phyloP scores from a whole-genome alignment of 1,284 basidiomycete genomes.

The Rhizoctonia solani region DNA sequence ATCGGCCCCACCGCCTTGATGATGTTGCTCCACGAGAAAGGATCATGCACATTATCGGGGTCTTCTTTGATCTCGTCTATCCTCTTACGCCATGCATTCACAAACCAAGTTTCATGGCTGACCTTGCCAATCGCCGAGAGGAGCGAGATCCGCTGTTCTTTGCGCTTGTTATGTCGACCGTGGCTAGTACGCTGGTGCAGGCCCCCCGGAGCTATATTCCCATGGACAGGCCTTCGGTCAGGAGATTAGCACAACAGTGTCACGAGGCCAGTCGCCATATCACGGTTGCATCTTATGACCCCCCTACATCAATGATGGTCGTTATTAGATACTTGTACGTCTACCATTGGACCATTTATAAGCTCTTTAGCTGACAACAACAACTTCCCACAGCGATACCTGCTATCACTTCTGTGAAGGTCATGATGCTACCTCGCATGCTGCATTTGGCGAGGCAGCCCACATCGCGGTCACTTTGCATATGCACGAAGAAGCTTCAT shows the following conservation, averaged over 20 bases:
- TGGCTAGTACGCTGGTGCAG: constrained; percentile 81
- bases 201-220: constrained; percentile 79
- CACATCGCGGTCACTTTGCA: constrained; percentile 79
- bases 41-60: constrained; percentile 74
- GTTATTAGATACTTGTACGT: constrained; percentile 82
- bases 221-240: constrained; percentile 74
- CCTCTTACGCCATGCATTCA: constrained; percentile 81
- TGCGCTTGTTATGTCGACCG: constrained; percentile 81
- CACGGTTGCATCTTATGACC: constrained; percentile 76
- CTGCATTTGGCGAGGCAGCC: constrained; percentile 78
- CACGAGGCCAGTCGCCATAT: constrained; percentile 81
- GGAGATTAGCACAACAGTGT: constrained; percentile 75
- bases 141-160: constrained; percentile 86
- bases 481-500: constrained; percentile 81
- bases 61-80: constrained; percentile 89
- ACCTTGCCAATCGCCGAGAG: constrained; percentile 73
- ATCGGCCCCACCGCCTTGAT: constrained; percentile 68
- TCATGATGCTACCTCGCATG: constrained; percentile 83
- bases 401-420: constrained; percentile 85
- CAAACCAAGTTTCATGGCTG: constrained; percentile 79
- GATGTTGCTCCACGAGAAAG: constrained; percentile 76
- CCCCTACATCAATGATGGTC: constrained; percentile 77
- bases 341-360: neutral
- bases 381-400: constrained; percentile 62
- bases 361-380: neutral